phyloP scores from a whole-genome alignment of 176 grass and related monocot genomes.

The Aegilops speltoides region DNA sequence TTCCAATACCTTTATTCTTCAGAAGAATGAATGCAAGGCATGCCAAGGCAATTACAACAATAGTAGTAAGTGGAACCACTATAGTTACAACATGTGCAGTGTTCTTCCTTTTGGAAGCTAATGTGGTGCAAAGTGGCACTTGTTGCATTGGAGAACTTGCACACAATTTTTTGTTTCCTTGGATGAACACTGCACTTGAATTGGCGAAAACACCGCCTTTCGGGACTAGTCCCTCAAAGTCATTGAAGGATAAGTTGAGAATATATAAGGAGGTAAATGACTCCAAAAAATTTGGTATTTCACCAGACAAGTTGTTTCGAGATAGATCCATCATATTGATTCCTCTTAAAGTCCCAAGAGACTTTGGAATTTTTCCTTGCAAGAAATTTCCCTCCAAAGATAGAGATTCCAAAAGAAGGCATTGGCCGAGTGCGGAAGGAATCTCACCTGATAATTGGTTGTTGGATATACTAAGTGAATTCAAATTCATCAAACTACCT shows the following conservation, averaged over 20 bases:
- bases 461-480: not conserved
- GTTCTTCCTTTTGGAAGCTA: not conserved
- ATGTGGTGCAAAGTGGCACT: not conserved
- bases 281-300: not conserved
- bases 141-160: not conserved
- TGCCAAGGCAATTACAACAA: not conserved
- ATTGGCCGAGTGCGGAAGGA: not conserved
- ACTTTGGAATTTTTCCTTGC: not conserved
- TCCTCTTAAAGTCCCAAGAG: not conserved
- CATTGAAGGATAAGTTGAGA: not conserved
- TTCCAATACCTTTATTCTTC: not conserved
- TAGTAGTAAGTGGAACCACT: not conserved
- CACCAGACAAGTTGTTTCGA: not conserved
- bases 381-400: not conserved
- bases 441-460: not conserved
- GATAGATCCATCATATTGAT: not conserved
- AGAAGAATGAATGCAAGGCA: not conserved
- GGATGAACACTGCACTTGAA: not conserved
- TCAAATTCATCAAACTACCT: not conserved
- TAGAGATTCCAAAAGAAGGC: not conserved
- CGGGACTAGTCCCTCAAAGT: not conserved
- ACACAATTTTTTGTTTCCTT: slow-evolving; percentile 5
- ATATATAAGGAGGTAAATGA: not conserved
- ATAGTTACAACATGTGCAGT: not conserved
- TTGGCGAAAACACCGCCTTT: not conserved